Evolutionary conservation across 306 rosid species (phyloP).

Genomic region (Luffa aegyptiaca): DNA sequence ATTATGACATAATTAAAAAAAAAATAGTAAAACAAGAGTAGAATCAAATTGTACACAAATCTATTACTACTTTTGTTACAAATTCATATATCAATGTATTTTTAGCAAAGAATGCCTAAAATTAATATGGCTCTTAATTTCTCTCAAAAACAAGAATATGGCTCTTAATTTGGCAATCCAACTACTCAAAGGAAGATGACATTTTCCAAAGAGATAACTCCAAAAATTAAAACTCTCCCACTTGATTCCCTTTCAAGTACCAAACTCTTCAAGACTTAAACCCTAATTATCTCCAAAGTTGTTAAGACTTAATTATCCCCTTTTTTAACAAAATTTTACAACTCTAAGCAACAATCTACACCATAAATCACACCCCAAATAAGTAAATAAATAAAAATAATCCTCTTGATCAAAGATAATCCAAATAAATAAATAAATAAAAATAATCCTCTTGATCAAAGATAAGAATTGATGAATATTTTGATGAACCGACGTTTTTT

Average conservation of each 20-base stretch:
- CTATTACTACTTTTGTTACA: not conserved
- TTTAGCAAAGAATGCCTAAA: not conserved
- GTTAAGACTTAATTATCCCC: conserved; percentile 28
- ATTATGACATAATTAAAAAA: not conserved
- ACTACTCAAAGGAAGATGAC: not conserved
- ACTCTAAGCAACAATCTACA: conserved; percentile 22
- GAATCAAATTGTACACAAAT: not conserved
- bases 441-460: too few species aligned
- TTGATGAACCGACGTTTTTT: too few species aligned
- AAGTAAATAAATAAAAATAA: not conserved
- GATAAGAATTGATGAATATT: too few species aligned
- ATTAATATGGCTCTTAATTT: not conserved
- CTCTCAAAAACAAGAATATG: not conserved
- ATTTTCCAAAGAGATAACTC: not conserved
- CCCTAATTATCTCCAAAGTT: conserved; percentile 15
- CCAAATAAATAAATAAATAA: not conserved
- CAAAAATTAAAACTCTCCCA: not conserved
- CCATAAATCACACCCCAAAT: not conserved
- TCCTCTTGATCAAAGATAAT: too few species aligned
- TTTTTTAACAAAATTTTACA: not conserved
- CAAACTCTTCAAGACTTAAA: conserved; percentile 1
- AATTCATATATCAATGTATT: not conserved
- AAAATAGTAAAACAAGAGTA: too few species aligned
- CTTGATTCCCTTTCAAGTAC: not conserved
- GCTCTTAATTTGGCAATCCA: not conserved